Conservation (phyloP, 2,329 filamentous ascomycete species). For the Arthrinium phaeospermum region DNA sequence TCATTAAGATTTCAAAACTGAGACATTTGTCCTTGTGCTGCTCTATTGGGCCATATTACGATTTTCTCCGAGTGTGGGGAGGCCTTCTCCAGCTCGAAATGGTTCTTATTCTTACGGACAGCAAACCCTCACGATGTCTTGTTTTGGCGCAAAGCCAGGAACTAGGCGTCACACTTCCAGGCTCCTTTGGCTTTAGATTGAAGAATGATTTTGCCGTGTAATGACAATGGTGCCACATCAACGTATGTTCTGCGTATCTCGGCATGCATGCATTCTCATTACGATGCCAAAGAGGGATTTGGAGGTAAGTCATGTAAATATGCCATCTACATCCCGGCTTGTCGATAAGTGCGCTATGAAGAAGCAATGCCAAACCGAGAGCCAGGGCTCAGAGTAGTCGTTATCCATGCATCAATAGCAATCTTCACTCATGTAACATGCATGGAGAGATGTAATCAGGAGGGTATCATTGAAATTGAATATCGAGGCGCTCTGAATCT, state of each 20-base stretch:
- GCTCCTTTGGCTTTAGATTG: neutral
- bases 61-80: neutral
- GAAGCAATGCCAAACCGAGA: neutral
- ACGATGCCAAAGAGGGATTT: neutral
- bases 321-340: neutral
- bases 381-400: neutral
- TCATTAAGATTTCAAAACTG: neutral
- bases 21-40: neutral
- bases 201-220: neutral
- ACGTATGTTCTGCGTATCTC: neutral
- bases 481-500: neutral
- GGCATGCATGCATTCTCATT: neutral
- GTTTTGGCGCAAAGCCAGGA: neutral
- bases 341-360: neutral
- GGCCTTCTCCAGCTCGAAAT: neutral
- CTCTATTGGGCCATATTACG: neutral
- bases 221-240: too few relatives aligned
- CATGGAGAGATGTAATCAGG: neutral
- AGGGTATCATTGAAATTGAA: constrained; percentile 17
- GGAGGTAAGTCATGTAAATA: too few relatives aligned
- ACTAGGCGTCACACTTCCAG: neutral
- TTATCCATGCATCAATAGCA: neutral
- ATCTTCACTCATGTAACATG: neutral
- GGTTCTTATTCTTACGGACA: neutral
- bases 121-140: neutral